A percentile compares a stretch with the other conserved stretches of the same genome.
phyloP scores from a whole-genome alignment of 2,329 filamentous ascomycete genomes.

The Nothomitra cinnamomea region DNA sequence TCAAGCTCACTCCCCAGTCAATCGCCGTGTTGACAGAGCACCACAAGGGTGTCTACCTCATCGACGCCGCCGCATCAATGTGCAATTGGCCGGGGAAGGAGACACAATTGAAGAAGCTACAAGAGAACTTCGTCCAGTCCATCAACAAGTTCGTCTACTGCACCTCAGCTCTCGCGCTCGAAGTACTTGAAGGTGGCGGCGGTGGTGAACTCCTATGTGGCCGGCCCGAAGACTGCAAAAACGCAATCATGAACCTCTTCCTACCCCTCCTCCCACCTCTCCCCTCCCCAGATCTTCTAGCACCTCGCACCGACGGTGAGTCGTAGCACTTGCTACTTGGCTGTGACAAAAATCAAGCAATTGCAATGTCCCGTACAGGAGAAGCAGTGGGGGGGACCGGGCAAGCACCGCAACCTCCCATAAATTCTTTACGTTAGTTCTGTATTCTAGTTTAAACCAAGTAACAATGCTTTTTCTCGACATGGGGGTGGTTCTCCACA shows the following conservation, averaged over 20 bases:
- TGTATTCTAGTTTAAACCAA: too few species aligned
- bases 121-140: conserved; percentile 90
- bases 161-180: conserved; percentile 71
- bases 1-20: conserved; percentile 88
- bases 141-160: conserved; percentile 96
- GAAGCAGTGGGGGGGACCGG: too few species aligned
- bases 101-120: conserved; percentile 86
- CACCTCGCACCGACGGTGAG: conserved; percentile 66
- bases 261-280: conserved; percentile 67
- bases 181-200: conserved; percentile 92
- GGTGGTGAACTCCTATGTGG: conserved; percentile 83
- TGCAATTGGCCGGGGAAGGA: conserved; percentile 97
- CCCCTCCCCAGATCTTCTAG: conserved; percentile 69
- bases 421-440: too few species aligned
- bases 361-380: too few species aligned
- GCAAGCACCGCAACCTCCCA: too few species aligned
- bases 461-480: too few species aligned
- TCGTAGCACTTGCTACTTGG: too few species aligned
- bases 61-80: conserved; percentile 74
- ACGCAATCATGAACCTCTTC: conserved; percentile 66
- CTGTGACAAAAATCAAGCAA: too few species aligned
- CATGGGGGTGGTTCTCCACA: too few species aligned
- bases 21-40: conserved; percentile 89
- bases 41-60: conserved; percentile 87
- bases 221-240: conserved; percentile 87